A percentile compares a stretch with the other conserved stretches of the same genome.
These are phyloP conservation scores for Salix exigua DNA, from an alignment of 345 rosid genomes.

Conservation along the genomic window DNA sequence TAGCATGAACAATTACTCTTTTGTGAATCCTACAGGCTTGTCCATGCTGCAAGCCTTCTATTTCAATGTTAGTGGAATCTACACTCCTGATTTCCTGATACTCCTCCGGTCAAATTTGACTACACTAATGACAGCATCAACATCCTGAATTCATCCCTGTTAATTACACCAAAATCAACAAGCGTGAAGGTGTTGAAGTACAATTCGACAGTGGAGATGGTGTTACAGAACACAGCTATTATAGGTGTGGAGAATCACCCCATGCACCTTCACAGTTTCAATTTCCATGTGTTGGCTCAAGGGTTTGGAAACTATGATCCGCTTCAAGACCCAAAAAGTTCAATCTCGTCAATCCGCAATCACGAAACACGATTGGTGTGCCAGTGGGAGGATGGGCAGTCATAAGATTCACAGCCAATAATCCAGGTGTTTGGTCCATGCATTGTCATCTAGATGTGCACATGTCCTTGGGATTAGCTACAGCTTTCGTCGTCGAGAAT, in stretches of 20 bases:
- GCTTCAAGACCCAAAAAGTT: constrained; percentile 38
- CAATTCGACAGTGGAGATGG: constrained; percentile 68
- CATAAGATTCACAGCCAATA: constrained; percentile 67
- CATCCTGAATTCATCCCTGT: constrained; percentile 15
- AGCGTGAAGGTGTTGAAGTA: constrained; percentile 59
- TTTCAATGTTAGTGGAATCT: constrained; percentile 48
- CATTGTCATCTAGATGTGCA: constrained; percentile 31
- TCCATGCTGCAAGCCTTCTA: constrained; percentile 65
- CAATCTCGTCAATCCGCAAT: constrained; percentile 58
- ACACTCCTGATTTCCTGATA: constrained; percentile 55
- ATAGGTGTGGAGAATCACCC: constrained; percentile 69
- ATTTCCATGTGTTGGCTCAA: constrained; percentile 81
- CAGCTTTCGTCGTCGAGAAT: constrained; percentile 16
- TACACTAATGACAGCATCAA: constrained; percentile 47
- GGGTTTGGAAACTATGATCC: constrained; percentile 85
- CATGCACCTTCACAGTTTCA: constrained; percentile 76
- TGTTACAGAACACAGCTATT: constrained; percentile 71
- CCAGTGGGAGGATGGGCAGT: constrained; percentile 47
- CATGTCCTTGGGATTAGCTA: constrained; percentile 24
- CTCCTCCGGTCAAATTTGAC: constrained; percentile 58
- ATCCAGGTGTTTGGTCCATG: constrained; percentile 53
- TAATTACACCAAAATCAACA: constrained; percentile 52
- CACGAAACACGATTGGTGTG: constrained; percentile 67
- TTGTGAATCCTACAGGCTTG: constrained; percentile 40
- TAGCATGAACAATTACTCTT: constrained; percentile 76